Evolutionary conservation across 2,329 filamentous ascomycete genomes (phyloP), one percentile per base, ranked within the genome.

Genomic region (Colletotrichum brevisporum): DNA sequence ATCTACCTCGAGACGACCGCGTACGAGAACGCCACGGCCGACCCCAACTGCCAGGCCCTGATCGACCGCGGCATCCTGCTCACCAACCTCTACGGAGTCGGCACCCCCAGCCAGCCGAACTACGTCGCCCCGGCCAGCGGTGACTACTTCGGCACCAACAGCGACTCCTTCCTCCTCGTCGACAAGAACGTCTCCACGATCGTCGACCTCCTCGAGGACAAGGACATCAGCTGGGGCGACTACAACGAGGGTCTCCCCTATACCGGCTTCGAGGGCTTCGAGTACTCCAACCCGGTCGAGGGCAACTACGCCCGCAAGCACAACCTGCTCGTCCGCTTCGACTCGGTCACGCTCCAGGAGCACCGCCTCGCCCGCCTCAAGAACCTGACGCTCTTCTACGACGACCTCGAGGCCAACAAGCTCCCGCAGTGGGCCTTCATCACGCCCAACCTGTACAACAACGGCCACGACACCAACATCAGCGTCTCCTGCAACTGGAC

Each of bases 1-100:
- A 89, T 95, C 78, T 95, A 91, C 90, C 85, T 94, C 56, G 92
- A 95, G 83, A 95, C 94, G 76, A 92, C 90, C 54, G 86, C 90
- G 78, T 94, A 88, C 72, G 85, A 88, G 61, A 87, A 90, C 74
- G 88, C 91, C 3, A 83, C 83, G 48, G 86, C 84, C 16, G 91
- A 94, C 77, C 84, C 73, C 70, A 76, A 75, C 69, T 76, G 76
- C 64, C 58, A 71, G 13, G 75, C 59, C 53, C 76, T 79, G 45
- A 71, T 75, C 50, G 68, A 74, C 4, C 73, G 76, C 71, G 78
- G 78, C 43, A 75, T 80, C 67, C 73, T 73, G 5, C 73, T 80
- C 43, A 71, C 72, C 67, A 78, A 77, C 71, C 76, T 78, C 74
- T 84, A 82, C 66, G 89, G 83, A 1, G 77, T 89, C 13, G 90